Conservation (phyloP, 2,329 filamentous ascomycete species). For the Aspergillus fischeri region DNA sequence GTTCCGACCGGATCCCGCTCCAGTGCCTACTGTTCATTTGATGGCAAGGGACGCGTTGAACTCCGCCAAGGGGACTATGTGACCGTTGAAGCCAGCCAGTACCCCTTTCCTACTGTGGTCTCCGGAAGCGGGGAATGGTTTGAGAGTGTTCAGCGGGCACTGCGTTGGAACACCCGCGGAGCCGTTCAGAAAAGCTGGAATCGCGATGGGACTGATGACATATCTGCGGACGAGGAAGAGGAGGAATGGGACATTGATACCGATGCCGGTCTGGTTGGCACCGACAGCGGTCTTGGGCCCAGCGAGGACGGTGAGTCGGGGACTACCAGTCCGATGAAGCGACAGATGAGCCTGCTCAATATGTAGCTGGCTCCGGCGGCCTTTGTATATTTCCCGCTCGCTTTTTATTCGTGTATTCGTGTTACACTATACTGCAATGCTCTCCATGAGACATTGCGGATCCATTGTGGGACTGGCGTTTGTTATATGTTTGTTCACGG, state of each 20-base stretch:
- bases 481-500: not conserved
- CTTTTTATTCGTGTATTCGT: not conserved
- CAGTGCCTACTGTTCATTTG: constrained; percentile 94
- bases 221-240: constrained; percentile 46
- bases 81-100: constrained; percentile 91
- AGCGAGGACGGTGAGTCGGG: constrained; percentile 63
- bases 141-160: constrained; percentile 83
- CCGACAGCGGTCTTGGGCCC: constrained; percentile 46
- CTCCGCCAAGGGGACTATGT: constrained; percentile 91
- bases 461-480: not conserved
- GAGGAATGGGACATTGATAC: constrained; percentile 93
- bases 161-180: constrained; percentile 92
- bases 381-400: not conserved
- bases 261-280: constrained; percentile 49
- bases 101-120: constrained; percentile 94
- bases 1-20: constrained; percentile 81
- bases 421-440: not conserved
- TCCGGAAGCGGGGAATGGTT: constrained; percentile 93
- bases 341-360: constrained; percentile 70
- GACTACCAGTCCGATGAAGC: constrained; percentile 62
- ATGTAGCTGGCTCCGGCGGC: constrained; percentile 40
- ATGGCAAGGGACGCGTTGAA: constrained; percentile 93
- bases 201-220: constrained; percentile 37
- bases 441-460: not conserved
- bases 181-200: constrained; percentile 86